Base-by-base conservation (phyloP, 2,329 filamentous ascomycete species). In the Neofusicoccum parvum region DNA sequence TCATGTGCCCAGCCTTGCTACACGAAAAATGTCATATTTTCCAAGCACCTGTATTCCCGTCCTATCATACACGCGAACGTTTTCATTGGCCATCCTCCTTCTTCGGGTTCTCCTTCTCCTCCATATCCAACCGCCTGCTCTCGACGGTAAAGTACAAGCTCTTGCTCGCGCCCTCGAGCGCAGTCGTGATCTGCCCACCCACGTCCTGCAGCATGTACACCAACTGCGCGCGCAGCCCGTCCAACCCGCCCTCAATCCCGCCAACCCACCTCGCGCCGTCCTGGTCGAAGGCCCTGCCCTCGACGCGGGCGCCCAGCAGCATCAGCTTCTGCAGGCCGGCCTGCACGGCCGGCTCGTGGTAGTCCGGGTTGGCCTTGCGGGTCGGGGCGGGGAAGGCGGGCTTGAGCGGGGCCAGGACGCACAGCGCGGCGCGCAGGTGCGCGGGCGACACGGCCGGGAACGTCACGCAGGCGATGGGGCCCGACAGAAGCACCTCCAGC, bases 121-220 rank as follows among this genome's bases (percentile, higher is more conserved):
- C 92, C 76, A 99, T 78, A 80, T 94, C 90, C 56, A 83, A 87
- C 79, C 89, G 88, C 76, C 94, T 85, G 56, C 91, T 88, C 83
- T 98, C 94, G 72, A 99, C 82, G 12, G 94, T 92, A 68, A 97
- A 85, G 85, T 94, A 98, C 71, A 99, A 76, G 75, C 87, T 94
- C 83, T 90, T 92, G 67, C 89, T 85, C 56, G 91, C 88, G 64
- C 91, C 88, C 77, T 97, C 92, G 71, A 99, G 81, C n/a, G 89
- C 86, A 69, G 81, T 88, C 27, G 93, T 91, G 64, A 99, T 79
- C 66, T 89, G 88, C 65, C 92, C 86, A 46, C 94, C 93, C 68
- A 92, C 87, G 68, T 88, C 88, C 80, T 95, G 91, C 76, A 99
- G 83, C 80, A 96, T 86, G 68, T 82, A 82, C 62, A 98, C 89